Base-by-base conservation (phyloP, 2,329 filamentous ascomycete genomes). In the Phoma sp. region DNA sequence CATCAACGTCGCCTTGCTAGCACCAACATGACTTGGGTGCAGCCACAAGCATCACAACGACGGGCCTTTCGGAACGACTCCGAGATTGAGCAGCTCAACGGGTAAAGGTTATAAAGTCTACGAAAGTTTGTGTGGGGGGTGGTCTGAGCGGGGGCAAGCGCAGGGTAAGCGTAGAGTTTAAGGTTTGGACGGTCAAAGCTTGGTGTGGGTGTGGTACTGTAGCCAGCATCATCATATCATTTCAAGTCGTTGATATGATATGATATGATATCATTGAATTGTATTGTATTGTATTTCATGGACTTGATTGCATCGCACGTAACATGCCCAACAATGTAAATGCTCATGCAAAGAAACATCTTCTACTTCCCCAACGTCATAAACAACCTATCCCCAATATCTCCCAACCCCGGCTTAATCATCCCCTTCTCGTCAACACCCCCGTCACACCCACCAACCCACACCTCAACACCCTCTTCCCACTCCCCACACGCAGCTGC, bases 301-400 rank as follows among this genome's bases (percentile, higher is more conserved):
- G n/a, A n/a, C n/a, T n/a, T n/a, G n/a, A n/a, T n/a, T n/a, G n/a
- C n/a, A n/a, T n/a, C n/a, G n/a, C n/a, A n/a, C n/a, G n/a, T n/a
- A n/a, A n/a, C n/a, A n/a, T n/a, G n/a, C n/a, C n/a, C n/a, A n/a
- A n/a, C n/a, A n/a, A n/a, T n/a, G n/a, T n/a, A n/a, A n/a, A n/a
- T n/a, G n/a, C n/a, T n/a, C n/a, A n/a, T n/a, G n/a, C n/a, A n/a
- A n/a, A n/a, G n/a, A n/a, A 25, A 25, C 23, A 25, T 9, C 23
- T 25, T 17, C 23, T 48, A 96, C 74, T 96, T 96, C 18, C 92
- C 93, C 73, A 93, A 84, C 0, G 93, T 96, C 77, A 96, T 79
- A 76, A 93, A 97, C 76, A 98, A 75, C 42, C 93, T 81, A 77
- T 98, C 93, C 1, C 93, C 93, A 52, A 97, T 87, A 77, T 97